Evolutionary conservation across 495 filamentous ascomycete species (phyloP).

Genomic region (Tuber melanosporum): DNA sequence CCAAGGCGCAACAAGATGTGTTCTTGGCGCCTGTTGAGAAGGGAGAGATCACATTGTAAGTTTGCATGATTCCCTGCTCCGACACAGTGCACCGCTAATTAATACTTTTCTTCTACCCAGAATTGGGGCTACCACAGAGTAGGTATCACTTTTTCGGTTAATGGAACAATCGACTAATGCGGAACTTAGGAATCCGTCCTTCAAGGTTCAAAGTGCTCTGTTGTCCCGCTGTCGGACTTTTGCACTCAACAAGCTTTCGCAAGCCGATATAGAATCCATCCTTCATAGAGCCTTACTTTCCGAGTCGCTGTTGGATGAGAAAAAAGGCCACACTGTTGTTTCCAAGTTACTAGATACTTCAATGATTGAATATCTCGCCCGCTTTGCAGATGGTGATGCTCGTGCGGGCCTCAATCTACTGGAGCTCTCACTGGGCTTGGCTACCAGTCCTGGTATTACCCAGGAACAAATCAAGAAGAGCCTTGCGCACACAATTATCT

Average conservation of each 20-base stretch:
- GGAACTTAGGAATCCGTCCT: slow-evolving; percentile 63
- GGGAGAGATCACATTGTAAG: slow-evolving; percentile 69
- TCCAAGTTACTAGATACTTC: slow-evolving; percentile 66
- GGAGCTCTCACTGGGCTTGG: slow-evolving; percentile 67
- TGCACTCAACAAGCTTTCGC: slow-evolving; percentile 66
- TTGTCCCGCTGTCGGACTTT: slow-evolving; percentile 87
- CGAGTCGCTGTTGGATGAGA: slow-evolving; percentile 49
- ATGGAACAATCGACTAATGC: slow-evolving; percentile 8
- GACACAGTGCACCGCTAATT: slow-evolving; percentile 14
- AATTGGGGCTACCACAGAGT: slow-evolving; percentile 90
- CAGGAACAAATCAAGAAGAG: slow-evolving; percentile 66
- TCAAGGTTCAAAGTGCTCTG: slow-evolving; percentile 84
- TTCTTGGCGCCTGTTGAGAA: slow-evolving; percentile 90
- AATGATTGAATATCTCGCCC: slow-evolving; percentile 69
- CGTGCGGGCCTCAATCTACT: slow-evolving; percentile 87
- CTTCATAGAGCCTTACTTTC: slow-evolving; percentile 62
- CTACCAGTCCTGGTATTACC: slow-evolving; percentile 46
- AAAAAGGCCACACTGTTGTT: slow-evolving; percentile 35
- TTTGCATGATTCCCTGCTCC: slow-evolving; percentile 1
- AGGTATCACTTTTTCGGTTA: slow-evolving; percentile 9
- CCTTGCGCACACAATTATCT: slow-evolving; percentile 83
- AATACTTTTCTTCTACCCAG: slow-evolving; percentile 10
- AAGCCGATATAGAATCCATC: slow-evolving; percentile 64
- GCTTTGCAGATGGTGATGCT: slow-evolving; percentile 86
- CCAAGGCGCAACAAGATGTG: slow-evolving; percentile 88